Percentiles rank a stretch among this genome's conserved stretches.
phyloP scores from a whole-genome alignment of 225 moss, liverwort and hornwort genomes.

The Rhytidiadelphus loreus region DNA sequence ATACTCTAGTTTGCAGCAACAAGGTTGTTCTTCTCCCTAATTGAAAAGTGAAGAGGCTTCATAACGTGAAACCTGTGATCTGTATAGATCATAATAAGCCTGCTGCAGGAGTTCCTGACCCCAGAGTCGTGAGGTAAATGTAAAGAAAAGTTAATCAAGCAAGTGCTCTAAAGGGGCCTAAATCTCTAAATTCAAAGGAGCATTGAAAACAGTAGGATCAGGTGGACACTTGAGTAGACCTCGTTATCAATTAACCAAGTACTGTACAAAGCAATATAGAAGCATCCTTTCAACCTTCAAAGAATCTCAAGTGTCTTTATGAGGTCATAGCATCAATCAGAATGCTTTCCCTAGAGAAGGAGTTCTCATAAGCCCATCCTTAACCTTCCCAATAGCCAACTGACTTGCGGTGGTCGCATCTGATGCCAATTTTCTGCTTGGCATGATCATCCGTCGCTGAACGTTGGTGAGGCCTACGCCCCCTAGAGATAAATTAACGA shows the following conservation, averaged over 20 bases:
- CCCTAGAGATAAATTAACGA: neutral
- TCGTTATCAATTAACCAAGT: neutral
- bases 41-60: neutral
- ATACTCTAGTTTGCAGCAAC: neutral
- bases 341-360: slow-evolving; percentile 35
- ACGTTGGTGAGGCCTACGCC: neutral
- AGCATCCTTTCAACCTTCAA: neutral
- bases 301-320: neutral
- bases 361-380: slow-evolving; percentile 25
- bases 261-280: neutral
- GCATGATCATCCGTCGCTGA: slow-evolving; percentile 4
- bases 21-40: neutral
- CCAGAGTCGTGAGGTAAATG: neutral
- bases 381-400: slow-evolving; percentile 21
- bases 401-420: slow-evolving; percentile 18
- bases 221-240: neutral
- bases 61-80: neutral
- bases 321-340: neutral
- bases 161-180: neutral
- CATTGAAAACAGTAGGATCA: neutral
- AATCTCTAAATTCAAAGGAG: neutral
- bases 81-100: neutral
- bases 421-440: slow-evolving; percentile 7
- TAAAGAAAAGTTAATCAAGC: neutral
- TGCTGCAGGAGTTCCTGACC: neutral